Conservation (phyloP, 2,329 filamentous ascomycete species). For the Colletotrichum acutatum region DNA sequence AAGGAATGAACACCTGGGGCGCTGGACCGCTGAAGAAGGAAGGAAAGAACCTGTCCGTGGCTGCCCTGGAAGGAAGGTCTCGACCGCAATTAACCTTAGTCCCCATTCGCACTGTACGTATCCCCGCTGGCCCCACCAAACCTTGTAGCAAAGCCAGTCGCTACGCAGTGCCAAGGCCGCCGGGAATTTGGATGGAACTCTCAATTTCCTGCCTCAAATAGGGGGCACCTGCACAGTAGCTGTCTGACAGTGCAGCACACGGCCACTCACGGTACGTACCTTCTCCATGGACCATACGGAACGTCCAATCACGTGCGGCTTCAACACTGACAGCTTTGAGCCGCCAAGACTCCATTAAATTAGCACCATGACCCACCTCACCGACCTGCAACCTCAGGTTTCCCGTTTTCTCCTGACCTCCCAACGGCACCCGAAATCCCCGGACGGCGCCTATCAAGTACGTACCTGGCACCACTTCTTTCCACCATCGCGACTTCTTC, state of each 20-base stretch:
- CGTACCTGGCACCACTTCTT: background rate
- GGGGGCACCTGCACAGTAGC: background rate
- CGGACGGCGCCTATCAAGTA: background rate
- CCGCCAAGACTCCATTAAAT: slow-evolving; percentile 33
- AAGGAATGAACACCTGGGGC: background rate
- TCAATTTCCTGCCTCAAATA: slow-evolving; percentile 28
- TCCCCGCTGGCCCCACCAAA: background rate
- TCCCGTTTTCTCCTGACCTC: background rate
- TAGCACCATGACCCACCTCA: background rate
- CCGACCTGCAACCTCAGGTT: background rate
- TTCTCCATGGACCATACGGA: background rate
- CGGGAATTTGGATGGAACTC: slow-evolving; percentile 29
- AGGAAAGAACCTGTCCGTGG: no score
- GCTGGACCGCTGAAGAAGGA: no score
- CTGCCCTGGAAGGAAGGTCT: background rate
- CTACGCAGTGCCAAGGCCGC: slow-evolving; percentile 18
- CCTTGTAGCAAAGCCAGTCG: slow-evolving; percentile 1
- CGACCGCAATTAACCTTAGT: background rate
- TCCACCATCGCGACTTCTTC: background rate
- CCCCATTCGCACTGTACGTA: slow-evolving; percentile 2
- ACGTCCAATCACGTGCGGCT: background rate
- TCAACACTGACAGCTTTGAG: background rate
- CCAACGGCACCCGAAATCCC: background rate
- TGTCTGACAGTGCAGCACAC: background rate
- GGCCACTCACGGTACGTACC: no score